These are phyloP conservation scores for Emericellopsis terricola DNA, from an alignment of 495 filamentous ascomycete species.

Conservation along the genomic window DNA sequence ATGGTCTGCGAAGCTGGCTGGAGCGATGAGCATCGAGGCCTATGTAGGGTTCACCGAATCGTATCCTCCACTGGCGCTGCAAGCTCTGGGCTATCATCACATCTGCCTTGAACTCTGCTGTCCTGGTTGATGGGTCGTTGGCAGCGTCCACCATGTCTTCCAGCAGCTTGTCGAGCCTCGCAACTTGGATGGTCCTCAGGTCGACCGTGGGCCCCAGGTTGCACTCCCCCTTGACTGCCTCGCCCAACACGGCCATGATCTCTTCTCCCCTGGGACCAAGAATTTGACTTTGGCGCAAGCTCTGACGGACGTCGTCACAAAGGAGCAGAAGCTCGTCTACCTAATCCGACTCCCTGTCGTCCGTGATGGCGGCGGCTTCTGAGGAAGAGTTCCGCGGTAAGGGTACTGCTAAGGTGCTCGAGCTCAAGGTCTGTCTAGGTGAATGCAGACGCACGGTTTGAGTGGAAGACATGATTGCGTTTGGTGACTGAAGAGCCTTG, in stretches of 20 bases:
- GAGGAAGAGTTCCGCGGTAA: too few relatives aligned
- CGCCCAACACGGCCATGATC: slow-evolving; percentile 17
- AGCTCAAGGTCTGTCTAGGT: too few relatives aligned
- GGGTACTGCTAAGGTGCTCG: too few relatives aligned
- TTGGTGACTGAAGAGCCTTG: too few relatives aligned
- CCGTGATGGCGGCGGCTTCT: too few relatives aligned
- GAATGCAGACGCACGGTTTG: too few relatives aligned
- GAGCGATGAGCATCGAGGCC: slow-evolving; percentile 22
- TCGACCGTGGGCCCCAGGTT: slow-evolving; percentile 7
- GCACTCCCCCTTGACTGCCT: slow-evolving; percentile 13
- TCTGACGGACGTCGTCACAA: slow-evolving; percentile 15
- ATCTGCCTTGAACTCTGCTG: slow-evolving; percentile 7
- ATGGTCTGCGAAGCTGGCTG: too few relatives aligned
- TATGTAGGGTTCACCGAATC: slow-evolving; percentile 19
- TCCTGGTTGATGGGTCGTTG: slow-evolving; percentile 2
- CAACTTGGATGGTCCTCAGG: slow-evolving; percentile 15
- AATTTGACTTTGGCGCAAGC: slow-evolving; percentile 6
- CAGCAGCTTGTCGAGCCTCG: slow-evolving; percentile 24
- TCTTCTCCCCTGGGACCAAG: slow-evolving; percentile 7
- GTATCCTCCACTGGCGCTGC: slow-evolving; percentile 15
- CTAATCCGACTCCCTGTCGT: not conserved
- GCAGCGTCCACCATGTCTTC: slow-evolving; percentile 13
- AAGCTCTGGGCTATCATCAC: slow-evolving; percentile 12
- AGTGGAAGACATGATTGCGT: too few relatives aligned
- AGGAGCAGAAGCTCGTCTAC: slow-evolving; percentile 5